A percentile compares a stretch with the other conserved stretches of the same genome.
Evolutionary conservation across 139 green algal species (phyloP).

Genomic region (Chlorella sp.): DNA sequence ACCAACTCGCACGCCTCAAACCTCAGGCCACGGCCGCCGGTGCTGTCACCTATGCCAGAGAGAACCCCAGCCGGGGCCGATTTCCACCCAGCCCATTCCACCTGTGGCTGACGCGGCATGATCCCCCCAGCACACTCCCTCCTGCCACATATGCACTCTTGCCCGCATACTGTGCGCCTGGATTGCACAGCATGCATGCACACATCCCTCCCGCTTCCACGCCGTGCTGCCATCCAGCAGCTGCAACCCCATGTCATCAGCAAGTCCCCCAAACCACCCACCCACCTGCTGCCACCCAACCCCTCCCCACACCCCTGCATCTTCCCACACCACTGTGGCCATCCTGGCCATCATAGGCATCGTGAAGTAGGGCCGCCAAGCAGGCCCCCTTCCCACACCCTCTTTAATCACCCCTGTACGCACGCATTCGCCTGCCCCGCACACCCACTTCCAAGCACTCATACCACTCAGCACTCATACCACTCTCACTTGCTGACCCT

Average conservation of each 20-base stretch:
- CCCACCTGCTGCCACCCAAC: too few relatives aligned
- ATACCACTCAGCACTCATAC: too few relatives aligned
- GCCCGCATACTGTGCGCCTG: background rate
- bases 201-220: too few relatives aligned
- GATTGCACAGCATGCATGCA: too few relatives aligned
- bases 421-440: background rate
- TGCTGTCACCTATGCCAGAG: conserved; percentile 37
- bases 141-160: background rate
- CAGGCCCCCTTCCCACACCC: background rate
- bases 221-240: too few relatives aligned
- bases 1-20: conserved; percentile 25
- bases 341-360: background rate
- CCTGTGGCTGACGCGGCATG: conserved; percentile 44
- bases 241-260: too few relatives aligned
- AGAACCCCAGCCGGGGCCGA: conserved; percentile 30
- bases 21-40: conserved; percentile 14
- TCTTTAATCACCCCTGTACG: background rate
- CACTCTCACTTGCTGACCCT: too few relatives aligned
- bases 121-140: conserved; percentile 47
- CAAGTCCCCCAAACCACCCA: background rate
- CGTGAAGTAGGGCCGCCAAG: too few relatives aligned
- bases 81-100: conserved; percentile 30
- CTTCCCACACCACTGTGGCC: background rate
- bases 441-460: background rate
- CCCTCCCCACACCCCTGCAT: too few relatives aligned